Evolutionary conservation across 129 eudicot species (phyloP).

Genomic region (Tagetes patula): DNA sequence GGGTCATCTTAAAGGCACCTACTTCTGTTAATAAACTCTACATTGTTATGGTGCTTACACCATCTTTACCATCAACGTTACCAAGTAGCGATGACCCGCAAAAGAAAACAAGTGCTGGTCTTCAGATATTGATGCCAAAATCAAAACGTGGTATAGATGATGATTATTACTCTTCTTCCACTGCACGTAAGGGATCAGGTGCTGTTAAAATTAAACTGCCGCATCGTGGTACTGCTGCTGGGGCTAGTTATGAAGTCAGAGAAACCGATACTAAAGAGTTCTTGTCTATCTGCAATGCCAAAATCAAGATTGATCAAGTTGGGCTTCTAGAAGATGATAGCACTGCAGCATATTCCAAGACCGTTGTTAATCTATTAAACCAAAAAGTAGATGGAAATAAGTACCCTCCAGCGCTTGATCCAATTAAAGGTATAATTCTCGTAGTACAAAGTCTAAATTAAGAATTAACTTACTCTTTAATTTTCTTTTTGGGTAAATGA

Average conservation of each 20-base stretch:
- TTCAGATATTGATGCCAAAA: slow-evolving; percentile 75
- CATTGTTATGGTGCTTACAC: slow-evolving; percentile 81
- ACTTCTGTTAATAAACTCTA: slow-evolving; percentile 63
- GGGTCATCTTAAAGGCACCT: slow-evolving; percentile 77
- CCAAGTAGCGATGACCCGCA: slow-evolving; percentile 33
- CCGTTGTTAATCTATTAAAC: slow-evolving; percentile 61
- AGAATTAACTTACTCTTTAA: background rate
- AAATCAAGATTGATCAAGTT: slow-evolving; percentile 77
- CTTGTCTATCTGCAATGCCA: slow-evolving; percentile 70
- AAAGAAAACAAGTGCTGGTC: slow-evolving; percentile 41
- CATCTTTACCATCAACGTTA: slow-evolving; percentile 54
- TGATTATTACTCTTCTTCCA: slow-evolving; percentile 73
- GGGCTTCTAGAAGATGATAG: slow-evolving; percentile 87
- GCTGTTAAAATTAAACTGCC: slow-evolving; percentile 74
- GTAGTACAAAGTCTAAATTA: background rate
- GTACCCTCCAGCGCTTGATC: slow-evolving; percentile 95
- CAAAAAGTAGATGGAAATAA: slow-evolving; percentile 73
- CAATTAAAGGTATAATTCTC: slow-evolving; percentile 61
- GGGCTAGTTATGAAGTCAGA: slow-evolving; percentile 80
- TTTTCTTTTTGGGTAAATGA: background rate
- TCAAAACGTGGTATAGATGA: slow-evolving; percentile 80
- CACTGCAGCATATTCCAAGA: slow-evolving; percentile 73
- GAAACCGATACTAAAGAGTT: slow-evolving; percentile 69
- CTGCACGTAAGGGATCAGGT: slow-evolving; percentile 83
- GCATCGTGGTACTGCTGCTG: slow-evolving; percentile 76